A percentile compares a stretch with the other conserved stretches of the same genome.
phyloP scores from a whole-genome alignment of 176 grass and related monocot species.

The Tillandsia leiboldiana region DNA sequence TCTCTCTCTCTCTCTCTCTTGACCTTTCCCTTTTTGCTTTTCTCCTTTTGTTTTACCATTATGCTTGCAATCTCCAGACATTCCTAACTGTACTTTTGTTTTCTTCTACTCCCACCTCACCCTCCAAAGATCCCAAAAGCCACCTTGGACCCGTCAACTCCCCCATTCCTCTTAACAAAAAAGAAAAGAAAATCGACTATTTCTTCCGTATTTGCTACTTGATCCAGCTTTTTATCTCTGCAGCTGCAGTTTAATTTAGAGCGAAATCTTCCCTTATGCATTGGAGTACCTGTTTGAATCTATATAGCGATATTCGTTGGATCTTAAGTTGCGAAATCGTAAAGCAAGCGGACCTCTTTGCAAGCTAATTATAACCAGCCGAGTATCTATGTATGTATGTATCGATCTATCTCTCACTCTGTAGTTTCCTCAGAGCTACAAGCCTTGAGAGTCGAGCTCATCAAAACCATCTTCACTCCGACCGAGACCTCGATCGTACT shows the following conservation, averaged over 20 bases:
- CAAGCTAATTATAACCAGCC: no score
- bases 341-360: neutral
- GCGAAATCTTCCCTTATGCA: no score
- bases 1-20: no score
- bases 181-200: neutral
- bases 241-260: no score
- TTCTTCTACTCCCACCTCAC: slow-evolving; percentile 1
- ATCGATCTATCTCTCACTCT: neutral
- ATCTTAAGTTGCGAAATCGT: neutral
- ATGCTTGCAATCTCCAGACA: slow-evolving; percentile 56
- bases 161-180: slow-evolving; percentile 16
- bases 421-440: slow-evolving; percentile 9
- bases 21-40: slow-evolving; percentile 32
- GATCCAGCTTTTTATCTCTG: neutral
- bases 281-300: no score
- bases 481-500: slow-evolving; percentile 35
- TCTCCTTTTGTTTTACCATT: slow-evolving; percentile 55
- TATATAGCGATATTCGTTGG: no score
- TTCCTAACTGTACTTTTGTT: slow-evolving; percentile 63
- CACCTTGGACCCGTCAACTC: slow-evolving; percentile 80
- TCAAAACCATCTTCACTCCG: neutral
- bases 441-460: slow-evolving; percentile 20
- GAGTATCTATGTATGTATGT: no score
- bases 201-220: slow-evolving; percentile 3
- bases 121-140: slow-evolving; percentile 46